Percentiles rank a stretch among this genome's conserved stretches.
Conservation (phyloP, 2,329 filamentous ascomycete species). For the Hymenoscyphus infarciens region DNA sequence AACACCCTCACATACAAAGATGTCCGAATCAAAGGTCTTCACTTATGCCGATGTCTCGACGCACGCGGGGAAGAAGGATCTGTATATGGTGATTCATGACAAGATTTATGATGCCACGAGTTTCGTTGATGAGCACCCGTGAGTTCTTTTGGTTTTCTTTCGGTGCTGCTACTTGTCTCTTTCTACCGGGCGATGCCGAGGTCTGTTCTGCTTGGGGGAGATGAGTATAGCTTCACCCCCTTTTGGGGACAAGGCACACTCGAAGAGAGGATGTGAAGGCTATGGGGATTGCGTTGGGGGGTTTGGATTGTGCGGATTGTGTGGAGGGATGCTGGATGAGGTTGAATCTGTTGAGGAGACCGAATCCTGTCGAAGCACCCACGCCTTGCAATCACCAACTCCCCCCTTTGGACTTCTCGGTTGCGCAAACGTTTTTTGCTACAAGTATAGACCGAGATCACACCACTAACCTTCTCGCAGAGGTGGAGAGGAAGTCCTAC, state of each 20-base stretch:
- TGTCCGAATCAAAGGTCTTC: conserved; percentile 47
- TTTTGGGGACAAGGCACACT: no score
- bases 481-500: conserved; percentile 95
- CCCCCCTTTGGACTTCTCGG: not conserved
- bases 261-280: not conserved
- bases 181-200: not conserved
- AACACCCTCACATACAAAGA: not conserved
- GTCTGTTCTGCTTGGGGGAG: not conserved
- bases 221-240: not conserved
- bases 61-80: conserved; percentile 91
- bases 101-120: conserved; percentile 88
- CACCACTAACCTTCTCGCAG: conserved; percentile 45
- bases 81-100: conserved; percentile 89
- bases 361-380: not conserved
- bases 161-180: not conserved
- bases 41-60: conserved; percentile 78
- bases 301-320: not conserved
- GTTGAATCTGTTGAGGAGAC: not conserved
- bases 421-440: not conserved
- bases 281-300: not conserved
- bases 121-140: conserved; percentile 97
- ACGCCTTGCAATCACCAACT: not conserved
- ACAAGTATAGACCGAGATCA: not conserved
- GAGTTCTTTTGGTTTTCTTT: conserved; percentile 42
- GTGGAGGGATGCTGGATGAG: not conserved